Evolutionary conservation across 2,329 filamentous ascomycete genomes (phyloP).

Genomic region (Aureobasidium sp.): DNA sequence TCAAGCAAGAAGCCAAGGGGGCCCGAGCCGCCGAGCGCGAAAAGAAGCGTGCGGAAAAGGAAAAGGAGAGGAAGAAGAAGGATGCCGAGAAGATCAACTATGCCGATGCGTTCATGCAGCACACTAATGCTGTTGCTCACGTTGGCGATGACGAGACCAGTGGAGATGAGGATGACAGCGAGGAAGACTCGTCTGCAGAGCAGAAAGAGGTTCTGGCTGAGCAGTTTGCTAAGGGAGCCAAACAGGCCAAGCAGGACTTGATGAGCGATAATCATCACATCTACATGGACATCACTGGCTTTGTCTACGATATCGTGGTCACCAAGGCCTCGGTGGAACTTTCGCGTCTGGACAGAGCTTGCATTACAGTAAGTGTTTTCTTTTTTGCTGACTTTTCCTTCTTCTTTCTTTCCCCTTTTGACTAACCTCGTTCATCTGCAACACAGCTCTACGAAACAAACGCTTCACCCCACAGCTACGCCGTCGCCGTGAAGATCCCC

Average conservation of each 20-base stretch:
- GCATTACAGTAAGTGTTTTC: conserved; percentile 45
- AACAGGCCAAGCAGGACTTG: conserved; percentile 21
- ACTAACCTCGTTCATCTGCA: conserved; percentile 15
- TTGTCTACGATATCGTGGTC: conserved; percentile 56
- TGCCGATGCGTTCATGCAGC: background rate
- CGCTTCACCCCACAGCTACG: conserved; percentile 50
- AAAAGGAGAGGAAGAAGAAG: conserved; percentile 23
- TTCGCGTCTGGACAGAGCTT: conserved; percentile 49
- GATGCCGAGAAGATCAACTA: conserved; percentile 22
- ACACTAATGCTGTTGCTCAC: background rate
- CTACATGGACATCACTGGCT: conserved; percentile 54
- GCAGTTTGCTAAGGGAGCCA: conserved; percentile 19
- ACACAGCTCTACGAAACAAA: conserved; percentile 60
- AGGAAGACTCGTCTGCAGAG: background rate
- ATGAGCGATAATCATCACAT: conserved; percentile 49
- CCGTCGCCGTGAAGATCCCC: conserved; percentile 38
- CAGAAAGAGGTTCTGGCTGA: conserved; percentile 3
- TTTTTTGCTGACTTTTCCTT: background rate
- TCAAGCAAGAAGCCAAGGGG: conserved; percentile 22
- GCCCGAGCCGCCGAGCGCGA: conserved; percentile 24
- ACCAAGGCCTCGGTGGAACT: conserved; percentile 42
- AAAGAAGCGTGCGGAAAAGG: conserved; percentile 16
- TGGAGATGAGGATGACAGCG: background rate
- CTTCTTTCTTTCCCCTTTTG: background rate
- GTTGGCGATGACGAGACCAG: background rate